Evolutionary conservation across 164 flowering plant species (phyloP).

Genomic region (Brasenia schreberi): DNA sequence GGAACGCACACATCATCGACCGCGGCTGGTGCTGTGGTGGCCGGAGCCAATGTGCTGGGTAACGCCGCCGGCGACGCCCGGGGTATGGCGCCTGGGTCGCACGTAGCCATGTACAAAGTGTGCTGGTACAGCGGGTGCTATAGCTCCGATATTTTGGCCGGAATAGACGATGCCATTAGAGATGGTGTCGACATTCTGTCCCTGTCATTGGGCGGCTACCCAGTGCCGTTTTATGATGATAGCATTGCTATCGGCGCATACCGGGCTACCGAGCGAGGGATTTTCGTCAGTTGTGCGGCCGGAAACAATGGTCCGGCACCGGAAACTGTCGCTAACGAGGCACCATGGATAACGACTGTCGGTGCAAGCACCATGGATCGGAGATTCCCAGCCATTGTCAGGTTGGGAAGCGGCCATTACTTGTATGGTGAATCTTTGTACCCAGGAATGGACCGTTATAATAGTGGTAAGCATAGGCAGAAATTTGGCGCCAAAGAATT

Average conservation of each 20-base stretch:
- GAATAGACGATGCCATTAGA: constrained; percentile 76
- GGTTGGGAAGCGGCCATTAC: constrained; percentile 35
- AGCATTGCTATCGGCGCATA: constrained; percentile 85
- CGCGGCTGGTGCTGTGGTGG: constrained; percentile 59
- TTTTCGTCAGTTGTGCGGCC: constrained; percentile 75
- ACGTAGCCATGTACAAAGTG: constrained; percentile 83
- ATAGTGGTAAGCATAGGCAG: not conserved
- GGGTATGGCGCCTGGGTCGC: constrained; percentile 89
- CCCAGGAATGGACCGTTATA: constrained; percentile 30
- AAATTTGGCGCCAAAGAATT: constrained; percentile 23
- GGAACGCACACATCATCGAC: constrained; percentile 96
- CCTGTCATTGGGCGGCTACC: constrained; percentile 81
- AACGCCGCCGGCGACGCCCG: constrained; percentile 63
- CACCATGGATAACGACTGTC: constrained; percentile 88
- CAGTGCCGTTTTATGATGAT: constrained; percentile 68
- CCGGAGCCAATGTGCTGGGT: constrained; percentile 64
- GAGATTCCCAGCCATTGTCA: constrained; percentile 68
- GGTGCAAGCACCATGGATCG: constrained; percentile 96
- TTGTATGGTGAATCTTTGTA: constrained; percentile 83
- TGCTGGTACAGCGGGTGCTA: constrained; percentile 89
- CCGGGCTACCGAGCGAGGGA: constrained; percentile 71
- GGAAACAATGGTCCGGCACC: constrained; percentile 79
- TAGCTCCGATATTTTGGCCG: constrained; percentile 88
- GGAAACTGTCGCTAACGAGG: constrained; percentile 77
- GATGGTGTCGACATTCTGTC: constrained; percentile 90